A percentile compares a stretch with the other conserved stretches of the same genome.
phyloP scores from a whole-genome alignment of 1,284 basidiomycete genomes.

The Wallemia ichthyophaga region DNA sequence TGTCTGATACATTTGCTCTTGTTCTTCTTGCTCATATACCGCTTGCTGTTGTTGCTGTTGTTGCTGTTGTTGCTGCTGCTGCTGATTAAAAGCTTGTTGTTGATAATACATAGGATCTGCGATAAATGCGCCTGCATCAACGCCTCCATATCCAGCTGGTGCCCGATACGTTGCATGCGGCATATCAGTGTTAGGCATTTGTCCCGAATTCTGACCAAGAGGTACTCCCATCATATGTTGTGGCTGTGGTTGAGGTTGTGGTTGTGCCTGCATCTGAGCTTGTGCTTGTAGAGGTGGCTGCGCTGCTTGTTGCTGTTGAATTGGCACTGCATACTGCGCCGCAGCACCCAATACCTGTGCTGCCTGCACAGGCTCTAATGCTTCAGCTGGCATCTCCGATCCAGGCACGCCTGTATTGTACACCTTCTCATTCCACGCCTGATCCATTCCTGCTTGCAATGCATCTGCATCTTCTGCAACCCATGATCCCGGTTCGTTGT shows the following conservation, averaged over 20 bases:
- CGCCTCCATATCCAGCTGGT: neutral
- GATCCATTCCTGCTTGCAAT: neutral
- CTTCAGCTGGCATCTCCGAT: neutral
- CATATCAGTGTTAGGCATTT: no score
- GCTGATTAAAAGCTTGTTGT: neutral
- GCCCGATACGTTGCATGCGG: neutral
- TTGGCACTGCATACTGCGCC: neutral
- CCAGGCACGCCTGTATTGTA: neutral
- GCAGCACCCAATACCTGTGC: neutral
- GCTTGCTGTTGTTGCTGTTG: neutral
- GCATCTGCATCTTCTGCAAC: neutral
- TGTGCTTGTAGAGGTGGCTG: neutral
- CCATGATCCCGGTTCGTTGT: neutral
- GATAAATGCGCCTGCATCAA: neutral
- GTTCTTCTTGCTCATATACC: neutral
- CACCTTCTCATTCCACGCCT: neutral
- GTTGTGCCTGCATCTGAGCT: neutral
- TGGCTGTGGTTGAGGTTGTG: neutral
- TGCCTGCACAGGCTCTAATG: neutral
- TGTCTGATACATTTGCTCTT: neutral
- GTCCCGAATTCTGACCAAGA: neutral
- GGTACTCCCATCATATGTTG: neutral
- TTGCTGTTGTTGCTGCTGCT: neutral
- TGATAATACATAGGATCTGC: neutral
- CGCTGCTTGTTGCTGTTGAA: neutral